Evolutionary conservation across 192 early-diverging fungal genomes (phyloP), one percentile per base, ranked within the genome.

Genomic region (Jimgerdemannia flammicorona): DNA sequence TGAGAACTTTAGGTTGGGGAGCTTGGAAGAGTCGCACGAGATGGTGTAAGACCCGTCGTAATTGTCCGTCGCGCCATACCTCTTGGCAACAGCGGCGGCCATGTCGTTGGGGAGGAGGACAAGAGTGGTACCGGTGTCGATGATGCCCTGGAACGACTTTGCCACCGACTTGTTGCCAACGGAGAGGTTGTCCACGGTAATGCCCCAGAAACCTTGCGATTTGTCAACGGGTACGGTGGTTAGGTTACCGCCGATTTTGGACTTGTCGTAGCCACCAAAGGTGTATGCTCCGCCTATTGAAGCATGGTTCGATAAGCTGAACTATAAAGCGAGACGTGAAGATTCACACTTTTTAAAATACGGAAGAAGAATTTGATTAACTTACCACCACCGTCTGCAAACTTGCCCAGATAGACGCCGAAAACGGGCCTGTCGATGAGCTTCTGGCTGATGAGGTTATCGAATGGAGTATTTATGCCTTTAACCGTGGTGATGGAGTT

Each of bases 361-460:
- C 29, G 29, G 29, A 29, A 29, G 29, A 29, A 29, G 29, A 29
- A 29, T 29, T 29, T 29, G 29, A 29, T 29, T 29, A 29, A 63
- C 77, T 29, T 69, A 49, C 75, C 74, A 19, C 85, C 85, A 11
- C 81, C 83, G 40, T 80, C 75, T 40, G 76, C 71, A 7, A 67
- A 41, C 75, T 77, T 74, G 42, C 85, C 85, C 3, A 93, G 81
- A 74, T 85, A 90, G 17, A 89, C 90, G 3, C 88, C 88, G 70
- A 91, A 90, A 1, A 90, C 79, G 8, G 91, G 88, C 67, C 87
- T 78, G 19, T 83, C 74, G 2, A 93, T 77, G 88, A 29, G 29
- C 29, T 29, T 29, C 29, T 29, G 29, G 29, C 29, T 29, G 29
- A 29, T 29, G 29, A 29, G 81, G 72, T 88, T 89, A 71, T 88